These are phyloP conservation scores for Leucoagaricus sp. DNA, from an alignment of 1,284 basidiomycete species.

Conservation along the genomic window DNA sequence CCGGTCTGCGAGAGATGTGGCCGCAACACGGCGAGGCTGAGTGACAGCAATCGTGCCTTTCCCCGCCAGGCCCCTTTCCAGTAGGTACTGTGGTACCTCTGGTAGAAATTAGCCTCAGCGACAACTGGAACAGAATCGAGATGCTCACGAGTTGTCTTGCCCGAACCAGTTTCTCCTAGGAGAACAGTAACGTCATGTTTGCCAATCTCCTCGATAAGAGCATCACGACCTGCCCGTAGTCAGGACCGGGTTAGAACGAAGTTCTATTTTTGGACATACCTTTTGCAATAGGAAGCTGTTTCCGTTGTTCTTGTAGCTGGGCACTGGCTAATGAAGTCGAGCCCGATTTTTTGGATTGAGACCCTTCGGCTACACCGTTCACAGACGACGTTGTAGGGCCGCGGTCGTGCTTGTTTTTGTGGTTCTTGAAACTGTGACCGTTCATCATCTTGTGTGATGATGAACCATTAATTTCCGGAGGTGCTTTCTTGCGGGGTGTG, in stretches of 20 bases:
- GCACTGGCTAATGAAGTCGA: slow-evolving; percentile 24
- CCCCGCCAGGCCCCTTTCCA: slow-evolving; percentile 66
- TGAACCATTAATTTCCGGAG: slow-evolving; percentile 17
- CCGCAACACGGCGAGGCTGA: slow-evolving; percentile 93
- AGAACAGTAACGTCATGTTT: slow-evolving; percentile 89
- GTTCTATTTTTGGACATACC: slow-evolving; percentile 44
- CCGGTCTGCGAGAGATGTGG: slow-evolving; percentile 88
- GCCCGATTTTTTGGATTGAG: slow-evolving; percentile 19
- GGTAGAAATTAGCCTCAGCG: slow-evolving; percentile 15
- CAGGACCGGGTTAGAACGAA: slow-evolving; percentile 8
- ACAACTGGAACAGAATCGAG: background rate
- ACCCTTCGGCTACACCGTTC: slow-evolving; percentile 16
- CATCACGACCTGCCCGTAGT: slow-evolving; percentile 60
- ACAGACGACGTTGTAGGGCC: slow-evolving; percentile 7
- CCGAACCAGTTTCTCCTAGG: slow-evolving; percentile 95
- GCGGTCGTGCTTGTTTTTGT: slow-evolving; percentile 5
- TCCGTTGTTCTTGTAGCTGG: slow-evolving; percentile 59
- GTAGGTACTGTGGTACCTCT: slow-evolving; percentile 91
- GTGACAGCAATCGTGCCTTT: slow-evolving; percentile 83
- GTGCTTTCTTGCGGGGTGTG: slow-evolving; percentile 23
- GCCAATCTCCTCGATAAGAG: slow-evolving; percentile 73
- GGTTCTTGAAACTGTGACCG: slow-evolving; percentile 7
- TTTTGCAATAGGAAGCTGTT: slow-evolving; percentile 76
- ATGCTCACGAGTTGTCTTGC: slow-evolving; percentile 92
- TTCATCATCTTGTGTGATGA: slow-evolving; percentile 12